phyloP scores from a whole-genome alignment of 768 basidiomycete species.

The Artomyces pyxidatus region DNA sequence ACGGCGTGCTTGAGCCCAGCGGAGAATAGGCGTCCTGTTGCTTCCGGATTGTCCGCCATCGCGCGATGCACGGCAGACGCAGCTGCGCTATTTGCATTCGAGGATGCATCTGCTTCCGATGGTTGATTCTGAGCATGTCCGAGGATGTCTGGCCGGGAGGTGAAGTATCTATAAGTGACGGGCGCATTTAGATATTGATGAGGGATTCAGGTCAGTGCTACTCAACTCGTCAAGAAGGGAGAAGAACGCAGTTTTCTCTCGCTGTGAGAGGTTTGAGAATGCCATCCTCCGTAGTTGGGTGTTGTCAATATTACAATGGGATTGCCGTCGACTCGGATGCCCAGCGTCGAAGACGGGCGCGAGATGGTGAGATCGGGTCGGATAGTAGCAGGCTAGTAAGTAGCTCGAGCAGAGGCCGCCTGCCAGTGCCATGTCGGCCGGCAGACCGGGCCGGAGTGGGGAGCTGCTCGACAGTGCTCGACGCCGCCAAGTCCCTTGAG shows the following conservation, averaged over 20 bases:
- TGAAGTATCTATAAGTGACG: slow-evolving; percentile 8
- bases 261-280: slow-evolving; percentile 53
- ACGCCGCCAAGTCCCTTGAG: too few species aligned
- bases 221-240: slow-evolving; percentile 68
- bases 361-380: too few species aligned
- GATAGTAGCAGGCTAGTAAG: too few species aligned
- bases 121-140: background rate
- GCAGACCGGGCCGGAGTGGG: too few species aligned
- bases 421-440: too few species aligned
- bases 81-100: slow-evolving; percentile 18
- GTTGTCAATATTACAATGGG: too few species aligned
- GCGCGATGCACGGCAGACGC: slow-evolving; percentile 39
- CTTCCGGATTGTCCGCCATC: slow-evolving; percentile 34
- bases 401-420: too few species aligned
- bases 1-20: slow-evolving; percentile 33
- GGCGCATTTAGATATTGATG: background rate
- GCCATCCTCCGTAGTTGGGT: too few species aligned
- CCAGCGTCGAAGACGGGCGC: too few species aligned
- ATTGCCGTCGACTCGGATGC: too few species aligned
- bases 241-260: slow-evolving; percentile 81
- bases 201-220: background rate
- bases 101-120: background rate
- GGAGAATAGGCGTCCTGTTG: slow-evolving; percentile 32
- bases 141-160: slow-evolving; percentile 16
- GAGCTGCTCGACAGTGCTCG: too few species aligned